Evolutionary conservation across 148 eudicot species (phyloP).

Genomic region (Arbutus unedo): DNA sequence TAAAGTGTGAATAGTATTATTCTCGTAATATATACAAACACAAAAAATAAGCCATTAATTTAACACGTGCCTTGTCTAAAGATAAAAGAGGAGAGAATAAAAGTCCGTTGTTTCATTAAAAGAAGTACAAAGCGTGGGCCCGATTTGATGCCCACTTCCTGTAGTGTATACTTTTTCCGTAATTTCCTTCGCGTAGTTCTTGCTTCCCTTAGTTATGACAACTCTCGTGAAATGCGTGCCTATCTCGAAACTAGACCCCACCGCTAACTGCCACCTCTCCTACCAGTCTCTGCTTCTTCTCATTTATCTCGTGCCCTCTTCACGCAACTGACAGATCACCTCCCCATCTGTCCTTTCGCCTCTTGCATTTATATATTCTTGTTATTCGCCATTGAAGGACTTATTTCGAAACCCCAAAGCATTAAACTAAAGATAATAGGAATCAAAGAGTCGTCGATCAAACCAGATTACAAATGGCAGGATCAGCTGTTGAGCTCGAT

Average conservation of each 20-base stretch:
- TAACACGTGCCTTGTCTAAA: not conserved
- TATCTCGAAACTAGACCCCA: not conserved
- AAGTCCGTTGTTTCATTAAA: not conserved
- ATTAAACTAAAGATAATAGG: not conserved
- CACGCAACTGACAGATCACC: no score
- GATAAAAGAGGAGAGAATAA: not conserved
- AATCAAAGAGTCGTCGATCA: not conserved
- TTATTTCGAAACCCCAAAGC: not conserved
- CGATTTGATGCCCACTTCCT: not conserved
- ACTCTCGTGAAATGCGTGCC: constrained; percentile 5
- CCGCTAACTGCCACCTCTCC: not conserved
- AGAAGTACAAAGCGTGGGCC: not conserved
- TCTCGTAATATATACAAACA: no score
- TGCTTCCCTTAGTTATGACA: not conserved
- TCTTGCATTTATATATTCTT: not conserved
- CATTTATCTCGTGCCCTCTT: constrained; percentile 4
- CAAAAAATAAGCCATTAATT: no score
- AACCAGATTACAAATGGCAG: constrained; percentile 17
- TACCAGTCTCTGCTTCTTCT: not conserved
- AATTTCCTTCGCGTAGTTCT: not conserved
- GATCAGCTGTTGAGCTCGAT: constrained; percentile 41
- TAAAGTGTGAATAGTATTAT: no score
- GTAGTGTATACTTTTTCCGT: not conserved
- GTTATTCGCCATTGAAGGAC: not conserved
- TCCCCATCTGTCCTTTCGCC: not conserved